Base-by-base conservation (phyloP, 257 asterid genomes). In the Thymus mandschuricus region DNA sequence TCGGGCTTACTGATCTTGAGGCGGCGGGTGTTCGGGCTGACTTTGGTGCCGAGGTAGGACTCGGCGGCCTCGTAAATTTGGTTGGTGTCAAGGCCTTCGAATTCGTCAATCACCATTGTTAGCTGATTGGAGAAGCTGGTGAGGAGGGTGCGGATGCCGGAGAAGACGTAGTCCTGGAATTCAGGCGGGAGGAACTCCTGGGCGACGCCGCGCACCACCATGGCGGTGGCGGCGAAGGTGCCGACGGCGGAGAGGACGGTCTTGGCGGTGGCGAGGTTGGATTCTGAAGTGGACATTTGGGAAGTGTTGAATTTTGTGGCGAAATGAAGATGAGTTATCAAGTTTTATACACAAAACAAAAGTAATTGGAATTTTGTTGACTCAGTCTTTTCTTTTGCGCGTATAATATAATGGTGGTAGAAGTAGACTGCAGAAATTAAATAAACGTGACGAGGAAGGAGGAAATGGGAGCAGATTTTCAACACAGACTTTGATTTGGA, bases 61-160 rank as follows among this genome's bases (percentile, higher is more conserved):
- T 81, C 85, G 10, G 96, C 86, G 0, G 92, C 90, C n/a, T 81
- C 89, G 49, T 83, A 87, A 76, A 87, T 72, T 68, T 86, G 81
- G 70, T 89, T 87, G 72, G 3, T 57, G 54, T 13, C 78, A 3
- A 88, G 44, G 5, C 92, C 95, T 2, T 82, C 92, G 69, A 74
- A 80, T 69, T 87, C 91, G 2, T 87, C 87, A 33, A 89, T 77
- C 48, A 87, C 91, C 64, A 87, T 55, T 0, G 92, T 89, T 2
- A 83, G 28, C 55, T 85, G 75, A 75, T 75, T 80, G 0, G 90
- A 87, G 76, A 83, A 87, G 59, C 78, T 49, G 69, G 54, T 49
- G 66, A 87, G 60, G 58, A 85, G 10, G 41, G 45, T 73, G 21
- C 79, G 63, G 66, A 86, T 1, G 58, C 86, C 82, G 34, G 75